phyloP scores from a whole-genome alignment of 768 basidiomycete species.

The Plicaturopsis crispa region DNA sequence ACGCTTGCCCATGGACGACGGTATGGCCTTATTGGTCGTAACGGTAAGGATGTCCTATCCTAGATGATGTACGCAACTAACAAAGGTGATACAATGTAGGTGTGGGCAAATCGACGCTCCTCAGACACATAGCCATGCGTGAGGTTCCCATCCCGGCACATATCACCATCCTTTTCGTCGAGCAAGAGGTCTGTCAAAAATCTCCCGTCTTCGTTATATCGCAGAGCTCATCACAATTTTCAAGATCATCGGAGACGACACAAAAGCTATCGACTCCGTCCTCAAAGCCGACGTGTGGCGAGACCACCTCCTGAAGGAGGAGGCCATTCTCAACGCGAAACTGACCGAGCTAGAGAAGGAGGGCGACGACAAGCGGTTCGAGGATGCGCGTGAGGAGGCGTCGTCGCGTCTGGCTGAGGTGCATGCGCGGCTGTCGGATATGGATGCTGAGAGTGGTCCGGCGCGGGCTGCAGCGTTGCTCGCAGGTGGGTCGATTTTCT shows the following conservation, averaged over 20 bases:
- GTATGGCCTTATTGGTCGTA: constrained; percentile 88
- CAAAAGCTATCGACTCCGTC: constrained; percentile 85
- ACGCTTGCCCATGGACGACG: constrained; percentile 86
- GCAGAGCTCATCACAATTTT: background rate
- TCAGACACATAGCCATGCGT: constrained; percentile 90
- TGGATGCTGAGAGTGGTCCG: constrained; percentile 98
- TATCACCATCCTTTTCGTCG: constrained; percentile 96
- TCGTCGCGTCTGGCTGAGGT: constrained; percentile 80
- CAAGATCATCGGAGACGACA: constrained; percentile 91
- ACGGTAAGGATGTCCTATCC: constrained; percentile 37
- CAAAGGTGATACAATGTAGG: no score
- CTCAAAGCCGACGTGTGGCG: constrained; percentile 99
- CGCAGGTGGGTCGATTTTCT: constrained; percentile 47
- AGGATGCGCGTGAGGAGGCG: constrained; percentile 82
- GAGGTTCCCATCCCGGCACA: constrained; percentile 92
- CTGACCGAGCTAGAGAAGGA: constrained; percentile 67
- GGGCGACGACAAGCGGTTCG: constrained; percentile 72
- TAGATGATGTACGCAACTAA: no score
- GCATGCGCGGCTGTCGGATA: constrained; percentile 86
- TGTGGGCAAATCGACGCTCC: constrained; percentile 95
- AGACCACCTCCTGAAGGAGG: constrained; percentile 85
- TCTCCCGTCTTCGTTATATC: no score
- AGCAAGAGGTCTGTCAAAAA: constrained; percentile 98
- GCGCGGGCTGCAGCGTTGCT: constrained; percentile 84
- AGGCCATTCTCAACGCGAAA: constrained; percentile 63